These are phyloP conservation scores for Fusarium globosum DNA, from an alignment of 2,329 filamentous ascomycete species.

Conservation along the genomic window DNA sequence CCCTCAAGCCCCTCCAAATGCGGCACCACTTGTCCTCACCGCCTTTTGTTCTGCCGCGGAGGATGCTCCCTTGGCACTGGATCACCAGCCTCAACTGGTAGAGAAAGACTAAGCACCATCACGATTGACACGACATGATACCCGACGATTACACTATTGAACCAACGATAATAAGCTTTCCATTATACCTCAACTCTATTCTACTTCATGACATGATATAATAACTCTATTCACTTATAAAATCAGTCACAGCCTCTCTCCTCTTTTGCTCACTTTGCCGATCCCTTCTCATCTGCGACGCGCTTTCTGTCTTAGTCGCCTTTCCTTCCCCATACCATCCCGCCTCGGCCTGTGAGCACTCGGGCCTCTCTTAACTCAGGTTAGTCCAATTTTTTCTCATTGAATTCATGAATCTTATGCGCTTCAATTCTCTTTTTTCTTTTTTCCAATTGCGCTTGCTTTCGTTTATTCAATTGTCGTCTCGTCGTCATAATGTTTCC, in stretches of 20 bases:
- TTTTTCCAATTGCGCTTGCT: background rate
- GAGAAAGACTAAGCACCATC: conserved; percentile 27
- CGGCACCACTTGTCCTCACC: conserved; percentile 22
- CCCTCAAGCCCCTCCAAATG: conserved; percentile 1
- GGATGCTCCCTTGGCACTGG: background rate
- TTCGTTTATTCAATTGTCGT: background rate
- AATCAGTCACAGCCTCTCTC: background rate
- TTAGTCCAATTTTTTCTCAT: conserved; percentile 31
- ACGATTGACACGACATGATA: conserved; percentile 35
- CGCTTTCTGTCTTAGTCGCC: conserved; percentile 36
- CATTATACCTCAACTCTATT: conserved; percentile 7
- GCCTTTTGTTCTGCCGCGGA: conserved; percentile 40
- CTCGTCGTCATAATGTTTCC: conserved; percentile 30
- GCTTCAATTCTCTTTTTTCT: background rate
- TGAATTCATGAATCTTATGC: conserved; percentile 12
- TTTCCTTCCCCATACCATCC: conserved; percentile 42
- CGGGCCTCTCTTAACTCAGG: conserved; percentile 35
- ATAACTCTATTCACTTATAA: conserved; percentile 8
- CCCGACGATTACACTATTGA: conserved; percentile 17
- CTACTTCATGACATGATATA: conserved; percentile 22
- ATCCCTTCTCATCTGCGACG: conserved; percentile 35
- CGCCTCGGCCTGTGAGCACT: conserved; percentile 35
- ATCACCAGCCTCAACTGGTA: conserved; percentile 25
- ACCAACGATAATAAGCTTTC: conserved; percentile 17
- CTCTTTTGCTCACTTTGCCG: conserved; percentile 7